A percentile compares a stretch with the other conserved stretches of the same genome.
Conservation (phyloP, 1,284 basidiomycete genomes). For the Cystobasidiaceae sp. region DNA sequence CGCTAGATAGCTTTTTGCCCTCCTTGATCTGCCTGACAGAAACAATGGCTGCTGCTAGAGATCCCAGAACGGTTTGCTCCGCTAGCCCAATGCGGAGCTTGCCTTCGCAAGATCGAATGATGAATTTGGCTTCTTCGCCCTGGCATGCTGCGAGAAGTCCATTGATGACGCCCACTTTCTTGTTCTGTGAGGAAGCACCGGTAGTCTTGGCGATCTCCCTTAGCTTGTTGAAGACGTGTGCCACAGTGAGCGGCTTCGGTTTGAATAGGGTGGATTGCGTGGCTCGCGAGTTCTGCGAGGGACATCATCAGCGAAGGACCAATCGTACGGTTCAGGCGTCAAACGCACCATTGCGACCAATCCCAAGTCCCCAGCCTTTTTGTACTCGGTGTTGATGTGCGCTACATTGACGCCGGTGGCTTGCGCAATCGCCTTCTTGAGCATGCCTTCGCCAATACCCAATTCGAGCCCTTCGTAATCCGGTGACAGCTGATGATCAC, state of each 20-base stretch:
- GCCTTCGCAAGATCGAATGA: constrained; percentile 90
- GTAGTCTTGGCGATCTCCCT: constrained; percentile 78
- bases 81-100: constrained; percentile 97
- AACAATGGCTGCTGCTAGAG: constrained; percentile 78
- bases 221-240: constrained; percentile 77
- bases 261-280: constrained; percentile 94
- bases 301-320: not conserved
- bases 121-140: constrained; percentile 83
- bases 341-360: constrained; percentile 81
- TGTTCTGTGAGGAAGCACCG: constrained; percentile 81
- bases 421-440: constrained; percentile 93
- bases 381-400: constrained; percentile 84
- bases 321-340: too few relatives aligned
- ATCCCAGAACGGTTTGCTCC: constrained; percentile 84
- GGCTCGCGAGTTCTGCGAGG: constrained; percentile 74
- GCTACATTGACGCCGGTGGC: constrained; percentile 80
- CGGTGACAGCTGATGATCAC: constrained; percentile 65
- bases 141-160: constrained; percentile 83
- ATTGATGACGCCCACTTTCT: constrained; percentile 93
- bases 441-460: constrained; percentile 89
- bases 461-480: constrained; percentile 95
- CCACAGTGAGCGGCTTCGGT: constrained; percentile 81
- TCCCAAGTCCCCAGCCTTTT: constrained; percentile 90
- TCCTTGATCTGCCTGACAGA: constrained; percentile 46
- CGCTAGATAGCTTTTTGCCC: constrained; percentile 61